These are phyloP conservation scores for Stemphylium vesicarium DNA, from an alignment of 2,329 filamentous ascomycete genomes.

Conservation along the genomic window DNA sequence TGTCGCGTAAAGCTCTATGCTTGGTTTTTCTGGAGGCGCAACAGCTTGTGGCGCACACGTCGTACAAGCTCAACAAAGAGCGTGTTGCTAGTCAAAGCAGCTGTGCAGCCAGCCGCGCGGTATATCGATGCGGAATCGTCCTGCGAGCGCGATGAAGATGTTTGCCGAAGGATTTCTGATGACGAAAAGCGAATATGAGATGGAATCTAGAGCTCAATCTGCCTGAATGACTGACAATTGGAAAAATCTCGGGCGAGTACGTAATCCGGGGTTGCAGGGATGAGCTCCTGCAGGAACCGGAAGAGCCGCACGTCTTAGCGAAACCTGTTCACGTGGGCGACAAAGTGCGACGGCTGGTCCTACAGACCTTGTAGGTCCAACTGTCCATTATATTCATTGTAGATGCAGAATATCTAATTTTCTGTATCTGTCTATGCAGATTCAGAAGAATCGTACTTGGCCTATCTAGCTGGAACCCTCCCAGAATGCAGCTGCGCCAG, in stretches of 20 bases:
- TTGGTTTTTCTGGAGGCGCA: not conserved
- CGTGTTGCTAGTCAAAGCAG: constrained; percentile 1
- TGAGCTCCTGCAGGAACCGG: constrained; percentile 24
- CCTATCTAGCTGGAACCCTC: constrained; percentile 31
- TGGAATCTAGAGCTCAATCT: constrained; percentile 11
- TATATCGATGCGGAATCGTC: not conserved
- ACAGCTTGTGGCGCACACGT: constrained; percentile 1
- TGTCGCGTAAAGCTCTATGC: not conserved
- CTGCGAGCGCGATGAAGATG: not conserved
- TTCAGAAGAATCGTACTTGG: not conserved
- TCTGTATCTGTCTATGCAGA: not conserved
- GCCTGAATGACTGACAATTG: constrained; percentile 22
- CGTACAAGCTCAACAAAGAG: constrained; percentile 1
- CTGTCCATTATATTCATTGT: not conserved
- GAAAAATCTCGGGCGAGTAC: constrained; percentile 26
- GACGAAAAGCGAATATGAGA: constrained; percentile 9
- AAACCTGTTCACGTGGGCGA: constrained; percentile 6
- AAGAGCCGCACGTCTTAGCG: constrained; percentile 16
- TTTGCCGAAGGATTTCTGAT: not conserved
- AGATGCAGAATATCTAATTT: not conserved
- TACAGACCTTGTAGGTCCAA: not conserved
- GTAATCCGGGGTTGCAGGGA: constrained; percentile 28
- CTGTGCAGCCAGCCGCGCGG: not conserved
- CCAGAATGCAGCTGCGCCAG: constrained; percentile 54
- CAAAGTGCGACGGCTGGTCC: not conserved